Percentiles rank a stretch among this genome's conserved stretches.
Conservation (phyloP, 2,329 filamentous ascomycete genomes). For the Cryphonectria radicalis region DNA sequence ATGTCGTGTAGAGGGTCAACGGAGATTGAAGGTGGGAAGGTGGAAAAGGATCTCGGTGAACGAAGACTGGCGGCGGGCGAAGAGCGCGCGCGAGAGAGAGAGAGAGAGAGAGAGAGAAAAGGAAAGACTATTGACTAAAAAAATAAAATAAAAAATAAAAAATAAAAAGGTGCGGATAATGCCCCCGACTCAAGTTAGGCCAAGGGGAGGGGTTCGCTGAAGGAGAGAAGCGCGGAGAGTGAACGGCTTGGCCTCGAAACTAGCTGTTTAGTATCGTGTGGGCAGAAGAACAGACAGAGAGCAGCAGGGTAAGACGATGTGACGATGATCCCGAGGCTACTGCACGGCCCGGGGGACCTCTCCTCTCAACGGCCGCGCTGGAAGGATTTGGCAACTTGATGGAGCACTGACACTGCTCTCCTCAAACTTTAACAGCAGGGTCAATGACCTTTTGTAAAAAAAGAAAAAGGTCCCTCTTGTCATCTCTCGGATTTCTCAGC, state of each 20-base stretch:
- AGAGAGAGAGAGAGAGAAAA: background rate
- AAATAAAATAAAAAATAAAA: background rate
- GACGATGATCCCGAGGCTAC: constrained; percentile 11
- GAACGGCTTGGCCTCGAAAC: background rate
- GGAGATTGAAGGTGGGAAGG: background rate
- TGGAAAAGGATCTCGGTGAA: background rate
- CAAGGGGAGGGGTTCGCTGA: background rate
- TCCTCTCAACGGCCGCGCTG: constrained; percentile 3
- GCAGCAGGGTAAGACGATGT: background rate
- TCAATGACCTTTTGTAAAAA: background rate
- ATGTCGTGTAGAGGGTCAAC: background rate
- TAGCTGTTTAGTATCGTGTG: background rate
- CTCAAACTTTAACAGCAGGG: background rate
- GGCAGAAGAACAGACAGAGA: background rate
- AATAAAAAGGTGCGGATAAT: background rate
- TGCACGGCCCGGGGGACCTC: constrained; percentile 2
- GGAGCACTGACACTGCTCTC: background rate
- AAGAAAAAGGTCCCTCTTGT: background rate
- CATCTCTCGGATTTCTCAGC: background rate
- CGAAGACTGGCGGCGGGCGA: background rate
- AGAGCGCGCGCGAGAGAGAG: no score
- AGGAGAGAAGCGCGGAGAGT: background rate
- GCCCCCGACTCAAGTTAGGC: constrained; percentile 4
- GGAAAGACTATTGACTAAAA: background rate
- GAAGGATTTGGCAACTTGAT: background rate